Evolutionary conservation across 2,329 filamentous ascomycete genomes (phyloP).

Genomic region (Aspergillus pseudoterreus): DNA sequence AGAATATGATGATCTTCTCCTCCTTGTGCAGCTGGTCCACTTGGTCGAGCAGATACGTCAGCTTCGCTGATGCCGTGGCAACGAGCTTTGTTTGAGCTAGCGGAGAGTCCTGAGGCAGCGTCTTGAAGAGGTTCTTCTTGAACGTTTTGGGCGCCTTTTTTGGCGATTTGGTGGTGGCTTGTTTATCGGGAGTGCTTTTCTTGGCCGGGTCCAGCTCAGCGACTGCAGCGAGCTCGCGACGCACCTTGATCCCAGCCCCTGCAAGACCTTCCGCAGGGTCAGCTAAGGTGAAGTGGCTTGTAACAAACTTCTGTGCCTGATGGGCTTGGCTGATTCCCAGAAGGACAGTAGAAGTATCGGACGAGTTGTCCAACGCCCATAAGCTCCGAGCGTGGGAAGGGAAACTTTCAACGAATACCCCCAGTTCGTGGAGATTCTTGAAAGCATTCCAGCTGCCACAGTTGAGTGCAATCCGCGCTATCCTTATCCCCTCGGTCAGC

Average conservation of each 20-base stretch:
- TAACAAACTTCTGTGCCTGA: constrained; percentile 54
- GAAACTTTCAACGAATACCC: constrained; percentile 66
- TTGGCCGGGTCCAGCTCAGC: constrained; percentile 17
- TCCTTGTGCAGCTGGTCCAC: constrained; percentile 63
- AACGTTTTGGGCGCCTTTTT: constrained; percentile 26
- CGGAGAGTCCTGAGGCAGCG: constrained; percentile 42
- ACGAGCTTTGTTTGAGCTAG: constrained; percentile 61
- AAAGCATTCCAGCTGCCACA: constrained; percentile 65
- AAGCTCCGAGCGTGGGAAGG: constrained; percentile 56
- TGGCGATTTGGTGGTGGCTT: constrained; percentile 20
- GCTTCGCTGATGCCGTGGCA: constrained; percentile 81
- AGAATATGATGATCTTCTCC: constrained; percentile 91
- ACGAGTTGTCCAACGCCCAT: constrained; percentile 63
- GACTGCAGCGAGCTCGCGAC: constrained; percentile 23
- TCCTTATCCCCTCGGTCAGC: constrained; percentile 61
- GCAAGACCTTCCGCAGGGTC: constrained; percentile 41
- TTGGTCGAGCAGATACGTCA: constrained; percentile 77
- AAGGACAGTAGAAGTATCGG: constrained; percentile 46
- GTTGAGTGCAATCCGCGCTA: constrained; percentile 57
- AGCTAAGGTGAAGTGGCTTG: constrained; percentile 27
- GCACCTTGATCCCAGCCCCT: constrained; percentile 38
- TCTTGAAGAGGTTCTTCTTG: constrained; percentile 22
- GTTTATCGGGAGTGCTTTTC: constrained; percentile 20
- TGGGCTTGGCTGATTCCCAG: constrained; percentile 56
- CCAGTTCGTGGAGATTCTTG: constrained; percentile 71